These are phyloP conservation scores for Phaseolus lunatus DNA, from an alignment of 306 rosid genomes.

Conservation along the genomic window DNA sequence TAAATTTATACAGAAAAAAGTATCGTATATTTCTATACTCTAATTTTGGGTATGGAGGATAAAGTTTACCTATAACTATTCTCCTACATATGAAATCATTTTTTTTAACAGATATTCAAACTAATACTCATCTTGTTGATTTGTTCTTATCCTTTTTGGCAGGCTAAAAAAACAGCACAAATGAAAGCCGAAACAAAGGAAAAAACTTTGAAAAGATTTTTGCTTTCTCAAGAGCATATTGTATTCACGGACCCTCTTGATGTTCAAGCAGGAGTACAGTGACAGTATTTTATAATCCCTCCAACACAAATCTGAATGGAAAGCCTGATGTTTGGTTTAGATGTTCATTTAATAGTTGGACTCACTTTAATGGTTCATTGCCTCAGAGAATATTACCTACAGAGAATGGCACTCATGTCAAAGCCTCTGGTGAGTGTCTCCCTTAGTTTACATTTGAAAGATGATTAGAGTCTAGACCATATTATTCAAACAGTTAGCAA, in stretches of 20 bases:
- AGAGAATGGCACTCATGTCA: conserved; percentile 54
- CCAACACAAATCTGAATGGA: conserved; percentile 81
- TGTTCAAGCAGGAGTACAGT: conserved; percentile 83
- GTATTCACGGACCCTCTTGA: conserved; percentile 93
- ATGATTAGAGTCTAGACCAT: conserved; percentile 14
- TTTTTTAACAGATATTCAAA: conserved; percentile 33
- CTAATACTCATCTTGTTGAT: conserved; percentile 33
- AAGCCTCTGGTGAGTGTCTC: conserved; percentile 52
- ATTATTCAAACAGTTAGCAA: conserved; percentile 30
- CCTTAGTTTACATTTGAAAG: conserved; percentile 41
- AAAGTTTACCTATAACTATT: conserved; percentile 6
- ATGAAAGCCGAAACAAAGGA: conserved; percentile 84
- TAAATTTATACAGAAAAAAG: conserved; percentile 19
- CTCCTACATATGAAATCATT: not conserved
- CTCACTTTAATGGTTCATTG: conserved; percentile 72
- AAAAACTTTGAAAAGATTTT: conserved; percentile 77
- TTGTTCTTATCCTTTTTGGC: conserved; percentile 43
- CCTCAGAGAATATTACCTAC: conserved; percentile 58
- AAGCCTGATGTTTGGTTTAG: conserved; percentile 95
- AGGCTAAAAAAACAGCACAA: conserved; percentile 75
- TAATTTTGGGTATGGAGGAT: not conserved
- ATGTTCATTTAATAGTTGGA: conserved; percentile 96
- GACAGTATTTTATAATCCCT: conserved; percentile 77
- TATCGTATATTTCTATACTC: not conserved
- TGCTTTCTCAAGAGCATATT: conserved; percentile 90